Percentiles rank a stretch among this genome's conserved stretches.
These are phyloP conservation scores for Diversispora epigaea DNA, from an alignment of 192 early-diverging fungal genomes.

Conservation along the genomic window DNA sequence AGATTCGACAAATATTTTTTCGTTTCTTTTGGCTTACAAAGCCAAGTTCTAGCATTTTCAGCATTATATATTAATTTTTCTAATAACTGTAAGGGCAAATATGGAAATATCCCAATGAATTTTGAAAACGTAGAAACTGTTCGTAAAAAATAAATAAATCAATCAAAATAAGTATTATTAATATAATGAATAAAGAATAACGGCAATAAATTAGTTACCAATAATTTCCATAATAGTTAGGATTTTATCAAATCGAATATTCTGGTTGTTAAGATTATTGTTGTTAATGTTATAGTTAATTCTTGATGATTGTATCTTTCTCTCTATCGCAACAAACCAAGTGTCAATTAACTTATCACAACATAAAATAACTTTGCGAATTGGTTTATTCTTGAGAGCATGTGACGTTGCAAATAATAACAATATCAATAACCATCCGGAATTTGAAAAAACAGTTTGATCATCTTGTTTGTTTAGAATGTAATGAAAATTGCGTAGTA, in stretches of 20 bases:
- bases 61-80: too few species aligned
- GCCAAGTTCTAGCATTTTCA: too few species aligned
- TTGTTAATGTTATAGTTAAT: too few species aligned
- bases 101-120: too few species aligned
- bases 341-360: not conserved
- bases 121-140: too few species aligned
- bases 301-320: not conserved
- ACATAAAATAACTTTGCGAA: not conserved
- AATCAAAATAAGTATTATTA: too few species aligned
- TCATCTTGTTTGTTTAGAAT: not conserved
- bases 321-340: slow-evolving; percentile 1
- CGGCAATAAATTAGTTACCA: not conserved
- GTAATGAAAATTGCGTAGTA: not conserved
- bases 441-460: not conserved
- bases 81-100: too few species aligned
- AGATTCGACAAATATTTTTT: too few species aligned
- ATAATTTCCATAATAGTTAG: slow-evolving; percentile 7
- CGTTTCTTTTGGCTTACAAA: too few species aligned
- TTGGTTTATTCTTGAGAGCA: not conserved
- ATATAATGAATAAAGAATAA: not conserved
- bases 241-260: slow-evolving; percentile 2
- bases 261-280: not conserved
- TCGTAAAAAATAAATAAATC: too few species aligned
- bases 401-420: not conserved
- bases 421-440: not conserved